Evolutionary conservation across 2,329 filamentous ascomycete genomes (phyloP), one percentile per base, ranked within the genome.

Genomic region (Erysiphe pulchra): DNA sequence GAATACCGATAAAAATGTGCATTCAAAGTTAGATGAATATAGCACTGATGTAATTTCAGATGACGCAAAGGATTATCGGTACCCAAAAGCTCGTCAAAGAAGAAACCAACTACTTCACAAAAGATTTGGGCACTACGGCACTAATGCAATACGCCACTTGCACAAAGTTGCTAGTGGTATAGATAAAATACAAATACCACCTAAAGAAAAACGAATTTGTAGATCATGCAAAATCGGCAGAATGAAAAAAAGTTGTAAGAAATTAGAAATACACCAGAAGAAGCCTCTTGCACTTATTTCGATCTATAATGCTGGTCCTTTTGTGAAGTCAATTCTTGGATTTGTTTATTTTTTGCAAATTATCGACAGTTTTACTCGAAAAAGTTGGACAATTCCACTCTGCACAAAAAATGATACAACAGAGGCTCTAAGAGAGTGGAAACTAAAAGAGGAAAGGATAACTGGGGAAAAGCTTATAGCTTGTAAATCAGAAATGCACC

Each of bases 401-500:
- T 12, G 14, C 6, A 2, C 10, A 30, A 42, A 42, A 28, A 28
- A 30, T 28, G 11, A 42, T 4, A 20, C 40, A 2, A 30, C 16
- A 2, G 2, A 20, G 2, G 32, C 10, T 11, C 14, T 34, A n/a
- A 3, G 14, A 4, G 9, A 34, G 8, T 34, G 42, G 42, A 44
- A 34, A 12, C 9, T 44, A 4, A 33, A 44, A 18, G 28, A 44
- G 20, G 42, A 44, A 14, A 33, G 42, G 17, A 34, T 8, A 10
- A 44, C n/a, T 2, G 42, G 42, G 14, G 17, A 44, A 34, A 18
- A 17, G 4, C 5, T 44, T 12, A 34, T 34, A 17, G 28, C 41
- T 9, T 43, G 24, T 43, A 43, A 4, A 31, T 43, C 41, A 32
- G 41, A 43, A 43, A 43, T 43, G 28, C 41, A 33, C 41, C 41